These are phyloP conservation scores for Candida sonorensis DNA, from an alignment of 805 yeast genomes.

Conservation along the genomic window DNA sequence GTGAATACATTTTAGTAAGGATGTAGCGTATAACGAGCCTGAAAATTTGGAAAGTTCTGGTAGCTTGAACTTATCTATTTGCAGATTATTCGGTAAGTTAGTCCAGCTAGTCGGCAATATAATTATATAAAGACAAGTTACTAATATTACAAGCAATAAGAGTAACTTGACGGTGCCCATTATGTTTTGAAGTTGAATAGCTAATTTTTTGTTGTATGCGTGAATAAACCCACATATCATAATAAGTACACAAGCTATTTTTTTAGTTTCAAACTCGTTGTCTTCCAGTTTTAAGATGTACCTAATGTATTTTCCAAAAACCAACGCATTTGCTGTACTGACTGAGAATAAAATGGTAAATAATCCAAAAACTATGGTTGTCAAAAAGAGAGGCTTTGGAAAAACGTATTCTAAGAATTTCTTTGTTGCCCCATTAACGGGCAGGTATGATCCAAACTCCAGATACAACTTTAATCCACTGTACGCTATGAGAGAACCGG, in stretches of 20 bases:
- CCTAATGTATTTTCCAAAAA: slow-evolving; percentile 42
- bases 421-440: slow-evolving; percentile 65
- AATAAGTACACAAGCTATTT: slow-evolving; percentile 12
- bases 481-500: slow-evolving; percentile 52
- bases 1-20: slow-evolving; percentile 39
- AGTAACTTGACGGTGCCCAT: slow-evolving; percentile 38
- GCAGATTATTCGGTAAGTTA: slow-evolving; percentile 14
- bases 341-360: slow-evolving; percentile 36
- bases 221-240: slow-evolving; percentile 24
- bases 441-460: slow-evolving; percentile 62
- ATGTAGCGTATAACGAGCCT: slow-evolving; percentile 32
- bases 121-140: slow-evolving; percentile 35
- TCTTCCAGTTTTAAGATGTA: slow-evolving; percentile 31
- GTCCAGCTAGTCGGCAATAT: slow-evolving; percentile 27
- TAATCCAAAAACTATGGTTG: slow-evolving; percentile 34
- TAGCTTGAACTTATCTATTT: slow-evolving; percentile 7
- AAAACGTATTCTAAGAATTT: slow-evolving; percentile 58
- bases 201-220: slow-evolving; percentile 35
- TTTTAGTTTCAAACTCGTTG: slow-evolving; percentile 23
- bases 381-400: slow-evolving; percentile 41
- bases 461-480: slow-evolving; percentile 54
- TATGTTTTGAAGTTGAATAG: slow-evolving; percentile 35
- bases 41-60: slow-evolving; percentile 23
- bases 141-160: slow-evolving; percentile 30
- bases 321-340: slow-evolving; percentile 38